Base-by-base conservation (phyloP, 2,329 filamentous ascomycete genomes). In the Fusarium dimerum region DNA sequence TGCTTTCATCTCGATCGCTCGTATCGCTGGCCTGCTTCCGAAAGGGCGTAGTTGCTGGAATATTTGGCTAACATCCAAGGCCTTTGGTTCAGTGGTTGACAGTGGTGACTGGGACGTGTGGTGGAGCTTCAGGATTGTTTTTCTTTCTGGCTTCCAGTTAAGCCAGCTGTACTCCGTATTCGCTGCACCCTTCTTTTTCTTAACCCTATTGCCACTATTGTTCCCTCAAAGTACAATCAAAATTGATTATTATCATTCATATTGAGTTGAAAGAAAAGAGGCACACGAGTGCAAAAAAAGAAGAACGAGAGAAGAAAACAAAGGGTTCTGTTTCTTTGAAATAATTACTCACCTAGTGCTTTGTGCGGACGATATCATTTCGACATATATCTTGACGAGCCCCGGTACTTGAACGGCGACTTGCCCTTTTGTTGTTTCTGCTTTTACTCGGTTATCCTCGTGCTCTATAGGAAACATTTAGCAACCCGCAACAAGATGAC, bases 401-500 rank as follows among this genome's bases (percentile, higher is more conserved):
- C 47, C 42, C 56, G 54, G 48, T 54, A 55, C 52, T 51, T 59
- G 54, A 64, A 58, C 45, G 49, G 50, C 56, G 56, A 54, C 64
- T 26, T 26, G 54, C 54, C 55, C 48, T 62, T 43, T 47, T 61
- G 56, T 51, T 57, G 45, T 43, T 29, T 51, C 51, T 56, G 56
- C 32, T 36, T 15, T 36, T 56, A 56, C 56, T 63, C 59, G 63
- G 60, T 52, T 61, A 48, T 56, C 60, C 50, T 57, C 54, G 48
- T 59, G 57, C 53, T 56, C 55, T 60, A 61, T 69, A 64, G 63
- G 56, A 59, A 66, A 59, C 59, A 63, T 50, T 52, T 49, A 57
- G 55, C 52, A 58, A 57, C 46, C 49, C 49, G 47, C 58, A 54
- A 56, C 71, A 77, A 68, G 68, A 97, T 97, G 92, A 85, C 91